Base-by-base conservation (phyloP, 305 asterid species). In the Caryopteris hybrid region DNA sequence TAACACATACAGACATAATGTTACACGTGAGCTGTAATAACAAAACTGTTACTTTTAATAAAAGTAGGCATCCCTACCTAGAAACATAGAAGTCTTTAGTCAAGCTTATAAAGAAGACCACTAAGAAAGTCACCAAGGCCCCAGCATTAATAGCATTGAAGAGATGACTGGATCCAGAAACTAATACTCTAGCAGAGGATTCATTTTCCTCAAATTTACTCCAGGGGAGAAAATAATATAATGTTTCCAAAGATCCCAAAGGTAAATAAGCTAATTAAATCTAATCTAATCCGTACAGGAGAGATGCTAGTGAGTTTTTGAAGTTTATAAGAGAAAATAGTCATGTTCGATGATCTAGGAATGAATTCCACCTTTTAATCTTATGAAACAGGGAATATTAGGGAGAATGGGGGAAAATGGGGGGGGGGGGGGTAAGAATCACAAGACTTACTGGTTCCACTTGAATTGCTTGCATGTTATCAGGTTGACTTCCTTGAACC, bases 391-490 rank as follows among this genome's bases (percentile, higher is more conserved):
- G 20, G 2, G 27, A 45, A 54, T 5, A 6, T 21, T 31, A 41
- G 21, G n/a, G 69, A 74, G 11, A 27, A 5, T 2, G 5, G n/a
- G 6, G 14, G 8, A 12, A 14, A 38, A 59, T 53, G n/a, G n/a
- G 21, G n/a, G 69, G 72, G 11, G 18, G 9, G 2, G 5, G n/a
- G 6, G 14, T 4, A 12, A 14, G 29, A 59, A 53, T 29, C 63
- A 53, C 10, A 17, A 27, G 58, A 72, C 86, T 77, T 80, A 91
- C 98, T 18, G 89, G 92, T 69, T 89, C 94, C 56, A 89, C 96
- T 91, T 91, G 98, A 81, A 91, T 81, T 72, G 96, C 93, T 82
- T 89, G 96, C 93, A 87, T 91, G 74, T 87, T 83, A 58, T 73
- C 78, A 1, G 88, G 76, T 39, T 92, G 88, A 48, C 84, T 85